Evolutionary conservation across 345 rosid species (phyloP), one percentile per base, ranked within the genome.

Genomic region (Hibiscus syriacus): DNA sequence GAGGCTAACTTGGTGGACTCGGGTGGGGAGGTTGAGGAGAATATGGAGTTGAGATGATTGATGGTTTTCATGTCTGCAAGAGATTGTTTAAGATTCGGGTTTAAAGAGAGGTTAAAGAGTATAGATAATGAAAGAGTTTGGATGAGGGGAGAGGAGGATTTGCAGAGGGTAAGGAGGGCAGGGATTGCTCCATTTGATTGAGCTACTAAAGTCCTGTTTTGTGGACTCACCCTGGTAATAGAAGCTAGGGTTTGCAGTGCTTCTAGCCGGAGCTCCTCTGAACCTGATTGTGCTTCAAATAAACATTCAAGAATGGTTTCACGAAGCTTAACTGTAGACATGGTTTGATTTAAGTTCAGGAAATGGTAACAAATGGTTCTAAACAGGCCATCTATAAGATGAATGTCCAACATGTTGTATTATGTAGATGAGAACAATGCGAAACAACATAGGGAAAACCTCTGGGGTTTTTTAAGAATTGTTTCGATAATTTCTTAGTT

Each of bases 101-200:
- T 87, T 29, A 85, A 61, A 55, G 86, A 87, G 74, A 87, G 85
- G 73, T 83, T 85, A 72, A 87, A 83, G 23, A 85, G 87, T 52
- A 80, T 67, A 32, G 89, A 73, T 12, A 84, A 41, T 0, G 89
- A 73, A 13, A 81, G 82, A 26, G 54, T 30, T 55, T 67, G 79
- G 60, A 81, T 19, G 17, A 55, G 7, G 26, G 80, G 13, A 26
- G 81, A 75, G 2, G 81, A 10, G 2, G 81, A 79, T 63, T 73
- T 76, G 16, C 77, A 68, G 63, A 84, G 85, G 49, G 1, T 10
- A 5, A 83, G 73, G 49, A 84, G 66, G 52, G 73, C 36, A 0
- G 83, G 19, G 5, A 79, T 43, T 30, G 79, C 83, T n/a, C 80
- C 84, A 29, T 83, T 73, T 6, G 80, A 59, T 55, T 81, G 80